Evolutionary conservation across 176 grass and related monocot genomes (phyloP).

Genomic region (Tillandsia leiboldiana): DNA sequence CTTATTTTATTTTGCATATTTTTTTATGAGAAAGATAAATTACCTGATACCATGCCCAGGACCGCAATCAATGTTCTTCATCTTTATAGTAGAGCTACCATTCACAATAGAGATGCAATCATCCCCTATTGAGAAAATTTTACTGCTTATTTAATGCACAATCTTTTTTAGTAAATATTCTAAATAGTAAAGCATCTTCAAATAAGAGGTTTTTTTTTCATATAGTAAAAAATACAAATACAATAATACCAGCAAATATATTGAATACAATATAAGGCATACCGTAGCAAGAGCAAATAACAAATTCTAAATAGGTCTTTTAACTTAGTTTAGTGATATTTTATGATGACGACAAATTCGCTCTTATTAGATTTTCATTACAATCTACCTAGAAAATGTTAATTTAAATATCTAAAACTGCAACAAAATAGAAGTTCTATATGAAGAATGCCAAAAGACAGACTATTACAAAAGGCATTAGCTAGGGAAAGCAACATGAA

Average conservation of each 20-base stretch:
- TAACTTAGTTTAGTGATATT: too few relatives aligned
- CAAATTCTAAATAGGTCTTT: too few relatives aligned
- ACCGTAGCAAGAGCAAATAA: neutral
- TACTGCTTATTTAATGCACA: neutral
- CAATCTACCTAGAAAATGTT: too few relatives aligned
- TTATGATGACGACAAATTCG: too few relatives aligned
- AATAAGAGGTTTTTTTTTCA: neutral
- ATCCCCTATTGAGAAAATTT: conserved; percentile 37
- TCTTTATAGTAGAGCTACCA: conserved; percentile 54
- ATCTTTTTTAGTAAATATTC: neutral
- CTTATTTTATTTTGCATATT: neutral
- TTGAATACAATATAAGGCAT: neutral
- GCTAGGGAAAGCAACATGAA: too few relatives aligned
- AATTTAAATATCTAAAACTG: too few relatives aligned
- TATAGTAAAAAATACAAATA: neutral
- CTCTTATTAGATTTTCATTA: too few relatives aligned
- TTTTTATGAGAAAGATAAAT: neutral
- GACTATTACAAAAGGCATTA: too few relatives aligned
- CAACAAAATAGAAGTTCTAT: too few relatives aligned
- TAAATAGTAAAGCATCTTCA: neutral
- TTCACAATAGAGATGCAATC: conserved; percentile 88
- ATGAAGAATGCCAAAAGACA: too few relatives aligned
- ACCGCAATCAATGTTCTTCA: conserved; percentile 58
- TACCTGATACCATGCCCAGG: conserved; percentile 86
- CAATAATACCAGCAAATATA: neutral